Conservation (phyloP, 1,284 basidiomycete species). For the Trichosporon faecale region DNA sequence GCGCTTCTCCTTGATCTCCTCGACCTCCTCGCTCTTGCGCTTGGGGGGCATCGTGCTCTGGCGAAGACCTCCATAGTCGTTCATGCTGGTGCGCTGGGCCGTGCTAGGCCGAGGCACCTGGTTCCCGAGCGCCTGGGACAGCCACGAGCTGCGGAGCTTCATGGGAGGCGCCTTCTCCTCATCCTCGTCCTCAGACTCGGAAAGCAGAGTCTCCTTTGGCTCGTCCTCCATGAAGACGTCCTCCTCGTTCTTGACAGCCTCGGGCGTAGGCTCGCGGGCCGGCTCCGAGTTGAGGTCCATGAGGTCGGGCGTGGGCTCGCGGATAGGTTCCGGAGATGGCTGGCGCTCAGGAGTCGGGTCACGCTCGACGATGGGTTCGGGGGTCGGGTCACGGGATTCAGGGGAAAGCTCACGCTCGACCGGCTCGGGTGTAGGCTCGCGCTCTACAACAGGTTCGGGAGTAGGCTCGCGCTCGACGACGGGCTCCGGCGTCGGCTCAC, state of each 20-base stretch:
- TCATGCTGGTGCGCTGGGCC: conserved; percentile 10
- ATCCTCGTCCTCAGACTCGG: neutral
- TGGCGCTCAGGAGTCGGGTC: conserved; percentile 1
- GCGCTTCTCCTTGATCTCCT: conserved; percentile 22
- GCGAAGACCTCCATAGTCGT: conserved; percentile 23
- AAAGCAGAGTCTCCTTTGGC: neutral
- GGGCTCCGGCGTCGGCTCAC: neutral
- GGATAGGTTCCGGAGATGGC: neutral
- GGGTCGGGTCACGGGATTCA: neutral
- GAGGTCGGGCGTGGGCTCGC: neutral
- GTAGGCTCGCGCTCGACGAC: conserved; percentile 1
- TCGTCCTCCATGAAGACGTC: neutral
- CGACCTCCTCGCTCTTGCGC: conserved; percentile 38
- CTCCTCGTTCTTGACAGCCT: neutral
- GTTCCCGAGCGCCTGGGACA: conserved; percentile 44
- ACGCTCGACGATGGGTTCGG: neutral
- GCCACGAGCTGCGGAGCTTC: conserved; percentile 46
- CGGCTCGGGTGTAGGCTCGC: conserved; percentile 1
- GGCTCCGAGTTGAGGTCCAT: conserved; percentile 4
- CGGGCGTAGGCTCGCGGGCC: neutral
- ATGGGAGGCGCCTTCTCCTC: neutral
- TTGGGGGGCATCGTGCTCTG: conserved; percentile 40
- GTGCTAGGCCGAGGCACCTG: conserved; percentile 29
- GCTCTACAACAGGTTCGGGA: neutral
- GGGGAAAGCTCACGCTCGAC: neutral